Conservation (phyloP, 208 protist species). For the Trypanosoma avium region DNA sequence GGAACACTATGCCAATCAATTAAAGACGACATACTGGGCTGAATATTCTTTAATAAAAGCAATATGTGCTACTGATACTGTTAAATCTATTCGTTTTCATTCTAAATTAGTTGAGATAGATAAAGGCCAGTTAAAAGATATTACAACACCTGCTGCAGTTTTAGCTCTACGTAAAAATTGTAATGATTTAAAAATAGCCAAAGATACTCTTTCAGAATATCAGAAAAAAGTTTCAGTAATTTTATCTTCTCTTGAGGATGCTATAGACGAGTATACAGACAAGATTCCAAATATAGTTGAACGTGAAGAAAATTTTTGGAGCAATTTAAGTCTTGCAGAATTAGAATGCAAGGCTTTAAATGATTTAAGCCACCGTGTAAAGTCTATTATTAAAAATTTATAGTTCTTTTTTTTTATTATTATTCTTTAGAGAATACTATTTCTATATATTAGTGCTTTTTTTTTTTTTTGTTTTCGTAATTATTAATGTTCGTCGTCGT, state of each 20-base stretch:
- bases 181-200: constrained; percentile 39
- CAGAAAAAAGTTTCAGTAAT: constrained; percentile 42
- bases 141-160: constrained; percentile 16
- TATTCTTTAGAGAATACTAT: no score
- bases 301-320: constrained; percentile 47
- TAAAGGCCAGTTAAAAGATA: constrained; percentile 1
- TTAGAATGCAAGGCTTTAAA: constrained; percentile 50
- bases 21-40: constrained; percentile 24
- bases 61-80: constrained; percentile 31
- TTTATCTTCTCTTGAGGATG: constrained; percentile 41
- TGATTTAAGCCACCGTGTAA: constrained; percentile 27
- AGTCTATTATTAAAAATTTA: background rate
- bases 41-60: constrained; percentile 31
- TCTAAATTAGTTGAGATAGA: constrained; percentile 55
- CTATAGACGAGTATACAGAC: constrained; percentile 47
- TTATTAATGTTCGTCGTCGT: no score
- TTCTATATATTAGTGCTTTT: no score
- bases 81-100: constrained; percentile 35
- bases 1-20: constrained; percentile 19
- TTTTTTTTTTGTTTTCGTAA: constrained; percentile 12
- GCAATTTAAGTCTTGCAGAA: constrained; percentile 35
- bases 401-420: constrained; percentile 11
- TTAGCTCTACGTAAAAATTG: constrained; percentile 40
- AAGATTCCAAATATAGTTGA: constrained; percentile 47
- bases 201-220: constrained; percentile 67